phyloP scores from a whole-genome alignment of 352 stramenopile genomes.

The Thraustochytrium sp. region DNA sequence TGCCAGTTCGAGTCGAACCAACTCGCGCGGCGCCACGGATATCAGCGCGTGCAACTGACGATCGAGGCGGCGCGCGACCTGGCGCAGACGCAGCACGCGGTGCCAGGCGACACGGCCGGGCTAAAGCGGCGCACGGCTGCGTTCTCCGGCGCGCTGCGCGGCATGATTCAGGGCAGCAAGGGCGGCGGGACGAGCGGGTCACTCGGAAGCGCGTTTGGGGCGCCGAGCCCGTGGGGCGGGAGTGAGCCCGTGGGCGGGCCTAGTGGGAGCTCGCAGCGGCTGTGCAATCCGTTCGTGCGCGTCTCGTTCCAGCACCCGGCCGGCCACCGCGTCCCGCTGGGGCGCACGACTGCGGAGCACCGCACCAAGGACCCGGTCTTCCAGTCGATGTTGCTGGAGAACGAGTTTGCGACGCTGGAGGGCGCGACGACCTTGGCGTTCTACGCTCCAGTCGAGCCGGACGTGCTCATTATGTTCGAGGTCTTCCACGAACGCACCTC shows the following conservation, averaged over 20 bases:
- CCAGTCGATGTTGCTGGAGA: not conserved
- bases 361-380: constrained; percentile 2
- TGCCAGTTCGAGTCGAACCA: not conserved
- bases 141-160: not conserved
- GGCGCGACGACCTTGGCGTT: not conserved
- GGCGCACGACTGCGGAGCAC: not conserved
- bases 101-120: not conserved
- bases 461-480: constrained; percentile 26
- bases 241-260: no score
- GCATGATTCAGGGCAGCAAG: not conserved
- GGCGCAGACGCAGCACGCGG: not conserved
- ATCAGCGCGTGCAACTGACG: not conserved
- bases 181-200: not conserved
- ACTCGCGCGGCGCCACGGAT: not conserved
- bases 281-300: constrained; percentile 10
- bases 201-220: not conserved
- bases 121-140: not conserved
- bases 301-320: constrained; percentile 30
- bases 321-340: not conserved
- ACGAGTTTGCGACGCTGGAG: not conserved
- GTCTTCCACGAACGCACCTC: not conserved
- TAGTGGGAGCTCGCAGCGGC: not conserved
- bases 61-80: not conserved
- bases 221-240: not conserved
- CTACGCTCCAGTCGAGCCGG: not conserved